phyloP scores from a whole-genome alignment of 176 grass and related monocot genomes.

The Saccharum spontaneum region DNA sequence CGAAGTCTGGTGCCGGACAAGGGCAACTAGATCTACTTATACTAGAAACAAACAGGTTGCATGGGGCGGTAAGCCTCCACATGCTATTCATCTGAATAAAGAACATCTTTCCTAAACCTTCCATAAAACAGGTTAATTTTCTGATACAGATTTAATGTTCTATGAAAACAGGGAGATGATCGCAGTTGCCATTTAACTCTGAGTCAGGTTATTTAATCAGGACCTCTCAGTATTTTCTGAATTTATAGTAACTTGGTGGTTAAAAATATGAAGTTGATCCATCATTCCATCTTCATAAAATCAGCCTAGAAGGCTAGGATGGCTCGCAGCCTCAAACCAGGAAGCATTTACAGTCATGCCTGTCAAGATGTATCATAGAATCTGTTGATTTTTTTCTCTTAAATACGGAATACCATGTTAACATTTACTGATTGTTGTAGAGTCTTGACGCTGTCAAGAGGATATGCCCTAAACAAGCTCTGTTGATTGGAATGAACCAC shows the following conservation, averaged over 20 bases:
- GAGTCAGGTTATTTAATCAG: slow-evolving; percentile 20
- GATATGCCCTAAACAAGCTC: slow-evolving; percentile 69
- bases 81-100: background rate
- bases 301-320: background rate
- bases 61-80: slow-evolving; percentile 18
- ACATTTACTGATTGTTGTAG: slow-evolving; percentile 12
- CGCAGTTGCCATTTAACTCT: slow-evolving; percentile 41
- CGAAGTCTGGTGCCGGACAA: slow-evolving; percentile 34
- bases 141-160: background rate
- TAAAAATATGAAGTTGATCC: background rate
- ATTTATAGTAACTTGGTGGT: background rate
- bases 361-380: background rate
- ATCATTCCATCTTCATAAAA: background rate
- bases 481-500: slow-evolving; percentile 90
- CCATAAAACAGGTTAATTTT: background rate
- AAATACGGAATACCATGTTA: background rate
- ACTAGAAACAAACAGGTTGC: slow-evolving; percentile 33
- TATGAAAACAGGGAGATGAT: slow-evolving; percentile 33
- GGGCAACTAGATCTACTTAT: background rate
- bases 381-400: background rate
- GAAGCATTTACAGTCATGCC: background rate
- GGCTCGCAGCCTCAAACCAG: background rate
- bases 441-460: slow-evolving; percentile 77
- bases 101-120: background rate
- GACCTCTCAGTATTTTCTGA: background rate